Evolutionary conservation across 768 basidiomycete species (phyloP).

Genomic region (Suillus alpinus): DNA sequence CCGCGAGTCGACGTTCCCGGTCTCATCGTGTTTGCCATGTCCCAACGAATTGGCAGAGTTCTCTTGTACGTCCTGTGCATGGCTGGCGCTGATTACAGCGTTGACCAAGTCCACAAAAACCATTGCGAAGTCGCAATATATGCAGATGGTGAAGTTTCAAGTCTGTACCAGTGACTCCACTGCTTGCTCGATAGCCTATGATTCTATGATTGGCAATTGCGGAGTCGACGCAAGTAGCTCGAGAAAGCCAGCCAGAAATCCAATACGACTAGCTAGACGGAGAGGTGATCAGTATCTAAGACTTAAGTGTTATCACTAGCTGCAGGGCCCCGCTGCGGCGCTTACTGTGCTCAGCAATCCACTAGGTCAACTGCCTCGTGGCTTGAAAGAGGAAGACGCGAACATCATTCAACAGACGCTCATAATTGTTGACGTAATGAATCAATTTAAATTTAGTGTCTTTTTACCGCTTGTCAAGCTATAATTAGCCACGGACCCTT

Average conservation of each 20-base stretch:
- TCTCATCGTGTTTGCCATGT: neutral
- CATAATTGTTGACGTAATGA: neutral
- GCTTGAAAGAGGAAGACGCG: neutral
- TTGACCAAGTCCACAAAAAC: constrained; percentile 11
- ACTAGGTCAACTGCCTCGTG: neutral
- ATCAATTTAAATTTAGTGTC: neutral
- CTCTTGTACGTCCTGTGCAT: constrained; percentile 1
- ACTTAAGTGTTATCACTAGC: neutral
- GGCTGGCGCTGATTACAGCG: constrained; percentile 4
- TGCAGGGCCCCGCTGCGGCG: neutral
- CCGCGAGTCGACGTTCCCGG: neutral
- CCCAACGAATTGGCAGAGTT: neutral
- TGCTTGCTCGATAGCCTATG: neutral
- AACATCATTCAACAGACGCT: neutral
- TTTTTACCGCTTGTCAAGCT: too few species aligned
- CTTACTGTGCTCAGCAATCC: neutral
- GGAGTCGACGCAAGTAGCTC: neutral
- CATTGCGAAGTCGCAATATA: neutral
- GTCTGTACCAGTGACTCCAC: neutral
- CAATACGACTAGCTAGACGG: neutral
- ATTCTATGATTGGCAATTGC: neutral
- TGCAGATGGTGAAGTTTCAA: neutral
- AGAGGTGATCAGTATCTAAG: too few species aligned
- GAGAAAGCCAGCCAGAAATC: neutral
- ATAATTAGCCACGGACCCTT: too few species aligned